Base-by-base conservation (phyloP, 441 rosid species). In the Omphalea diandra region DNA sequence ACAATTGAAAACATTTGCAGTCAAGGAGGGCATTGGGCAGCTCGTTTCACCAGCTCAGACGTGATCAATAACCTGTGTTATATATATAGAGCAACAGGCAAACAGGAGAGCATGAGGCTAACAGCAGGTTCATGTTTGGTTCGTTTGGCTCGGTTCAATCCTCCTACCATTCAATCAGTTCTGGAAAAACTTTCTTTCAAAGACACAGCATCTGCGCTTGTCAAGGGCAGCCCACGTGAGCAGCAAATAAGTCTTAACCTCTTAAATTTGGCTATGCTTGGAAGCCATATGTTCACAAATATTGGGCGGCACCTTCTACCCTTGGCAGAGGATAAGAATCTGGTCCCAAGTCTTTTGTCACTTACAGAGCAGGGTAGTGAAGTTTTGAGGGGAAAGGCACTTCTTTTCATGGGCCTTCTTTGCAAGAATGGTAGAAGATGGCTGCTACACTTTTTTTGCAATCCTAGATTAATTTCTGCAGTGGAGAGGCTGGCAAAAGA, bases 81-180 rank as follows among this genome's bases (percentile, higher is more conserved):
- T 70, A 92, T 95, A 67, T 90, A 88, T 72, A 83, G 85, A 72
- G 96, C 99, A 67, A 68, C 84, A 50, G 97, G 99, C 72, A 95
- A 95, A 83, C 97, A 85, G 69, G 99, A 95, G 78, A 89, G 90
- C 87, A 85, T 89, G 87, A 86, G 95, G 85, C 88, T 89, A 55
- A 89, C 97, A 38, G 97, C 99, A 59, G 99, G 99, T 72, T 95
- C 99, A 75, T 95, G 99, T 83, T 79, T 95, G 78, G 98, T 92
- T 78, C 97, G 99, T 58, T 85, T 95, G 58, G 91, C 87, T 65
- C 93, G 99, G 62, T 95, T 95, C 69, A 90, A 84, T 74, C 88
- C 94, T 58, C 83, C 88, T 64, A 84, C 90, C 82, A 87, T 89
- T 73, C 99, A 92, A 46, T 65, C 83, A 3, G 84, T 89, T 31